Evolutionary conservation across 305 asterid genomes (phyloP).

Genomic region (Lippia alba): DNA sequence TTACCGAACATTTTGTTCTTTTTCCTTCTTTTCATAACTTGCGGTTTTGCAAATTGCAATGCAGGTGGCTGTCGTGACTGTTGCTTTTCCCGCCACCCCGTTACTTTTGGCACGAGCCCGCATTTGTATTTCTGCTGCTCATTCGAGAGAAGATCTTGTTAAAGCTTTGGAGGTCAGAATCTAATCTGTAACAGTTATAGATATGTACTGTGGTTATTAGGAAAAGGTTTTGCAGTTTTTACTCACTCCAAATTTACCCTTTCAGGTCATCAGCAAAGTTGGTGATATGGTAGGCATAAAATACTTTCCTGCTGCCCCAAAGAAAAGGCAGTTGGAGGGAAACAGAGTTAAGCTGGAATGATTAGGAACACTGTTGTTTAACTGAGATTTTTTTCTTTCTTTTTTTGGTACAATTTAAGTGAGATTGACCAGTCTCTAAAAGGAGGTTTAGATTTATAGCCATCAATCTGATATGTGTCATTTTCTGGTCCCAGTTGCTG

Average conservation of each 20-base stretch:
- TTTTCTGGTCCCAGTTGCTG: slow-evolving; percentile 27
- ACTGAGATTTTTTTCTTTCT: too few relatives aligned
- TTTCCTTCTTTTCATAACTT: slow-evolving; percentile 7
- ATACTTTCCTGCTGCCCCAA: slow-evolving; percentile 59
- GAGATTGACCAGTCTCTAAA: slow-evolving; percentile 23
- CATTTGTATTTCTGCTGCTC: slow-evolving; percentile 95
- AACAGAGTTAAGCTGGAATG: slow-evolving; percentile 50
- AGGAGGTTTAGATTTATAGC: slow-evolving; percentile 29
- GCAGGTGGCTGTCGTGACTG: slow-evolving; percentile 95
- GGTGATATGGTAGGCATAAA: slow-evolving; percentile 69
- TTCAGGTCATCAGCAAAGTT: slow-evolving; percentile 60
- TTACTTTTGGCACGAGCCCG: slow-evolving; percentile 96
- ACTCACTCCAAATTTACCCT: neutral
- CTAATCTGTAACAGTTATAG: neutral
- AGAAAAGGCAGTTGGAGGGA: slow-evolving; percentile 48
- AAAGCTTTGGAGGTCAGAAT: slow-evolving; percentile 76
- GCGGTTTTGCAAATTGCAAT: slow-evolving; percentile 22
- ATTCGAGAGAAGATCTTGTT: slow-evolving; percentile 85
- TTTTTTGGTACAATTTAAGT: neutral
- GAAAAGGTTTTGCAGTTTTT: neutral
- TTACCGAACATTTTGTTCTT: neutral
- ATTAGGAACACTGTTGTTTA: neutral
- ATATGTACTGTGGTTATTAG: neutral
- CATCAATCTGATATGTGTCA: slow-evolving; percentile 11
- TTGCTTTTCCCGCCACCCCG: slow-evolving; percentile 98